Conservation (phyloP, 163 green algal genomes). For the Scenedesmus sp. region DNA sequence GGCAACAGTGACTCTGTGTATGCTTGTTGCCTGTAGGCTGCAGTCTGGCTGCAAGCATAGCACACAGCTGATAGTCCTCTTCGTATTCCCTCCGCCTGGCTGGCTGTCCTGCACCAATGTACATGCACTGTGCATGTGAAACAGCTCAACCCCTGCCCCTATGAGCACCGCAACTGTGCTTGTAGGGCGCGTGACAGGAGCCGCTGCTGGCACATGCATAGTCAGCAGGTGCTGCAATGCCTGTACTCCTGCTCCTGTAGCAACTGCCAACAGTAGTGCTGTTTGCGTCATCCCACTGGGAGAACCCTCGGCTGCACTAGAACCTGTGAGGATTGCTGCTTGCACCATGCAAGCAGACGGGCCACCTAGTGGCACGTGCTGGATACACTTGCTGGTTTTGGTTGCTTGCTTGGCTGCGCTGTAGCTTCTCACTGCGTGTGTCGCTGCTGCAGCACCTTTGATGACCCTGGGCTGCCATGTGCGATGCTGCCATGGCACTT, state of each 20-base stretch:
- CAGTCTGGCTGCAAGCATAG: background rate
- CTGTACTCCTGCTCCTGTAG: background rate
- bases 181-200: background rate
- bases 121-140: background rate
- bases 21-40: background rate
- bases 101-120: background rate
- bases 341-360: background rate
- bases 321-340: background rate
- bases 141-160: background rate
- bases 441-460: constrained; percentile 80
- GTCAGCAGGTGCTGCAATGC: too few species aligned
- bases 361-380: too few species aligned
- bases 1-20: background rate
- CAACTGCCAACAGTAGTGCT: background rate
- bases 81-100: background rate
- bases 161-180: too few species aligned
- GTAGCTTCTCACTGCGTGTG: background rate
- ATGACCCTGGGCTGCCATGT: constrained; percentile 88
- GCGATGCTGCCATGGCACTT: constrained; percentile 81
- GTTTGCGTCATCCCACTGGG: too few species aligned
- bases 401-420: background rate
- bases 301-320: background rate
- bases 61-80: background rate
- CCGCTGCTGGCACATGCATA: background rate
- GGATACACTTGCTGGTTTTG: background rate